Base-by-base conservation (phyloP, 257 asterid species). In the Pogostemon cablin region DNA sequence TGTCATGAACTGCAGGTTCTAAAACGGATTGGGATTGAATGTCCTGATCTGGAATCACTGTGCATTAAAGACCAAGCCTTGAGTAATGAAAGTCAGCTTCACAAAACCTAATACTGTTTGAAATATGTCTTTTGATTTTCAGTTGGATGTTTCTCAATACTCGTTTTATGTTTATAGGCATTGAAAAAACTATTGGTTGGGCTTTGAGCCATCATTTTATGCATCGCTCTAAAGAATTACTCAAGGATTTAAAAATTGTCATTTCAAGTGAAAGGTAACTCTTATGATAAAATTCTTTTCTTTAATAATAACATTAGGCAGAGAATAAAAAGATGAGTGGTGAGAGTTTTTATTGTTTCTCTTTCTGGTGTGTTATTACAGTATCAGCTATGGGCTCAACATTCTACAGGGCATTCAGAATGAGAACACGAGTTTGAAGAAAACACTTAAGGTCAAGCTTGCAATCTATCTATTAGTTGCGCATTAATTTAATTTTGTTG, bases 1-100 rank as follows among this genome's bases (percentile, higher is more conserved):
- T 83, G 72, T 47, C 72, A 35, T 77, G 76, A 35, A 46, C 73
- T 81, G 55, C 84, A 84, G 88, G 90, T 92, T 69, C 80, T 92
- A 53, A 88, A 85, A 62, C 87, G 92, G 65, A 40, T 69, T 75
- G 84, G 88, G 61, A 72, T 92, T 17, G 87, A 81, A 67, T 88
- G 96, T 72, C 76, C 87, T 39, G 96, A 90, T 80, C 90, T 92
- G 67, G 96, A 92, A 69, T 69, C 83, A 40, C 71, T 88, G 67
- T 80, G 88, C 87, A 76, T 92, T 49, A 90, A 88, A 78, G 98
- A 90, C 86, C 92, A 85, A 85, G 90, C 92, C 58, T 78, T 92
- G 85, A 86, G 87, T 35, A 86, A 72, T 78, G 98, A 90, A 83
- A 88, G 98, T 92, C 32, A 80, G 95, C 78, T 54, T 53, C 70